Percentiles rank a stretch among this genome's conserved stretches.
Conservation (phyloP, 495 filamentous ascomycete species). For the Trichocladium uniseriatum region DNA sequence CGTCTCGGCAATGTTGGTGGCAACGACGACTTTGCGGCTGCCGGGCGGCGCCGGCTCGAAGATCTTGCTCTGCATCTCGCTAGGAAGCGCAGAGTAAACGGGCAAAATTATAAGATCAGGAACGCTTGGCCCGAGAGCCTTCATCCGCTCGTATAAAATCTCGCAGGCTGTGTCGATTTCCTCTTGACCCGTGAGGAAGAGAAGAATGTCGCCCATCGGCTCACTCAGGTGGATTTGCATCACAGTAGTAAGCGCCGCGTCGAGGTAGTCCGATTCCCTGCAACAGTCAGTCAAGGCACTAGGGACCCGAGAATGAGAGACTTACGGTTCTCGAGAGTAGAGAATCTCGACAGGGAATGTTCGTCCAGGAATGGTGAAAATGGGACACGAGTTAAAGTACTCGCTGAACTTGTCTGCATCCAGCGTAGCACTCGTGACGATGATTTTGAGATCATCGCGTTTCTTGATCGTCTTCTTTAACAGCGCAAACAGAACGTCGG, state of each 20-base stretch:
- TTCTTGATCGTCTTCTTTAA: conserved; percentile 88
- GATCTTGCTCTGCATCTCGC: conserved; percentile 87
- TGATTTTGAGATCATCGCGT: conserved; percentile 80
- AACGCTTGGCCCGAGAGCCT: conserved; percentile 79
- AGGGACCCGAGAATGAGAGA: neutral
- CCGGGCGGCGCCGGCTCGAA: conserved; percentile 90
- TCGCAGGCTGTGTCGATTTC: conserved; percentile 96
- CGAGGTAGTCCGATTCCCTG: conserved; percentile 81
- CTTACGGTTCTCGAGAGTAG: conserved; percentile 73
- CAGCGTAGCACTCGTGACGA: conserved; percentile 91
- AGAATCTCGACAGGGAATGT: conserved; percentile 94
- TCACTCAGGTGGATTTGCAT: conserved; percentile 98
- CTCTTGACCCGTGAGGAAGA: conserved; percentile 95
- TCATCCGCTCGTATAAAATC: conserved; percentile 92
- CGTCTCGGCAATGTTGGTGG: conserved; percentile 97
- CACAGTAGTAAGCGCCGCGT: conserved; percentile 88
- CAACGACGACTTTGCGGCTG: conserved; percentile 89
- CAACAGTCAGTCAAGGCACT: neutral
- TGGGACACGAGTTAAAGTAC: conserved; percentile 91
- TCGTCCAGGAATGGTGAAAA: conserved; percentile 91
- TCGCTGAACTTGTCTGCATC: conserved; percentile 96
- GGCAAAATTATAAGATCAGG: conserved; percentile 90
- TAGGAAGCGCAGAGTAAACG: conserved; percentile 86
- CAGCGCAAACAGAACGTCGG: conserved; percentile 88
- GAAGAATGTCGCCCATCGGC: conserved; percentile 79